Conservation (phyloP, 139 green algal species). For the Chlorella sp. region DNA sequence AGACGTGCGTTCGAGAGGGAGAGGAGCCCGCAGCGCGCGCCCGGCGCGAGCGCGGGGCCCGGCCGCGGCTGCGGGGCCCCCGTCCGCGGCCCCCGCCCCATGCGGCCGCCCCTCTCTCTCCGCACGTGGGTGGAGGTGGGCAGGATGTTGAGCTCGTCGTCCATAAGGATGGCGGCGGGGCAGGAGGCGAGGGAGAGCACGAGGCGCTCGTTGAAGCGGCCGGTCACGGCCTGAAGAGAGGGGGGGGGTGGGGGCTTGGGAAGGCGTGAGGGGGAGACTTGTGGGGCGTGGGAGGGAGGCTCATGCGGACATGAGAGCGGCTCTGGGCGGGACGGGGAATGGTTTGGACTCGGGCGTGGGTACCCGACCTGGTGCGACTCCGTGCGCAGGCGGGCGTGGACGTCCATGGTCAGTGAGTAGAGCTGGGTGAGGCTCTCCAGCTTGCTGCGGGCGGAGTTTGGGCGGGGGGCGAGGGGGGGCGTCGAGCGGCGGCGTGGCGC, state of each 20-base stretch:
- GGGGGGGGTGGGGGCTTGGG: not conserved
- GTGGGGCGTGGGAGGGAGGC: too few species aligned
- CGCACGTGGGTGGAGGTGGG: conserved; percentile 80
- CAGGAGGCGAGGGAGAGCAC: conserved; percentile 91
- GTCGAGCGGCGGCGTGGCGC: too few species aligned
- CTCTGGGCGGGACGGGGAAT: too few species aligned
- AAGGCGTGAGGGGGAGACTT: too few species aligned
- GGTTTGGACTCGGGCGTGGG: too few species aligned
- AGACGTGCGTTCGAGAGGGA: too few species aligned
- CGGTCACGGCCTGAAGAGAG: conserved; percentile 30
- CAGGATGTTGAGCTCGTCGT: conserved; percentile 99
- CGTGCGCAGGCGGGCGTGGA: conserved; percentile 90
- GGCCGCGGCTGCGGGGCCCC: too few species aligned
- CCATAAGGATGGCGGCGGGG: conserved; percentile 88
- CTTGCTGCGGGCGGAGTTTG: conserved; percentile 39
- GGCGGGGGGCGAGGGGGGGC: not conserved
- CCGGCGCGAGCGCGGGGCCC: too few species aligned
- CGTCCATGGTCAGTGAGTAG: conserved; percentile 97
- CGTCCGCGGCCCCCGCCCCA: too few species aligned
- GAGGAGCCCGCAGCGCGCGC: too few species aligned
- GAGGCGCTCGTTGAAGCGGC: conserved; percentile 97
- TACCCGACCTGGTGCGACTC: conserved; percentile 88
- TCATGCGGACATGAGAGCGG: too few species aligned
- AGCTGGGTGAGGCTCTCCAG: conserved; percentile 90
- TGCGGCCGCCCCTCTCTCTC: too few species aligned